phyloP scores from a whole-genome alignment of 345 rosid species.

The Cardamine chenopodiifolia region DNA sequence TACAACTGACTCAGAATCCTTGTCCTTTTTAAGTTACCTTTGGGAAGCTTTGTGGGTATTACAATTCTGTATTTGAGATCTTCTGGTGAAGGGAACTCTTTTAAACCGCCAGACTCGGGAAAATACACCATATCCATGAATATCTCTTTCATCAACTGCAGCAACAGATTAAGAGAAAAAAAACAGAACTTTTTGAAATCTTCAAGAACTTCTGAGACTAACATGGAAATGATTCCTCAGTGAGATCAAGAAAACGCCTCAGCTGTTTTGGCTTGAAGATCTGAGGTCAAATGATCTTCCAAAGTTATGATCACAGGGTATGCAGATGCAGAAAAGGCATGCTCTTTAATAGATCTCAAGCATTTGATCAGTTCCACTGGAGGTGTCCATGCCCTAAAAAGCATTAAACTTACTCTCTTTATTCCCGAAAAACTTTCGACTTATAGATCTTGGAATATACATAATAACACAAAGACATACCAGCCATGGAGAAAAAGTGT shows the following conservation, averaged over 20 bases:
- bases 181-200: neutral
- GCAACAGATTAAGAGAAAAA: neutral
- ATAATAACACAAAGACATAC: conserved; percentile 44
- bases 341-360: conserved; percentile 65
- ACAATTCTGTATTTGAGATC: conserved; percentile 58
- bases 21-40: conserved; percentile 46
- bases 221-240: neutral
- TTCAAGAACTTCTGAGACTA: conserved; percentile 23
- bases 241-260: conserved; percentile 53
- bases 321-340: conserved; percentile 66
- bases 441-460: neutral
- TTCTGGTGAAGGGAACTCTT: conserved; percentile 75
- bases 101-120: conserved; percentile 51
- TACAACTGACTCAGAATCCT: conserved; percentile 54
- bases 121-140: conserved; percentile 59
- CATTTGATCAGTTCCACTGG: conserved; percentile 86
- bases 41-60: conserved; percentile 73
- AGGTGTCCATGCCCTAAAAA: conserved; percentile 77
- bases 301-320: conserved; percentile 75
- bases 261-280: conserved; percentile 78
- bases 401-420: conserved; percentile 24
- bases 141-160: conserved; percentile 60
- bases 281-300: conserved; percentile 73
- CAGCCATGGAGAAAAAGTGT: conserved; percentile 92
- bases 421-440: neutral